Evolutionary conservation across 139 green algal genomes (phyloP), one percentile per base, ranked within the genome.

Genomic region (Asterochloris sp.): DNA sequence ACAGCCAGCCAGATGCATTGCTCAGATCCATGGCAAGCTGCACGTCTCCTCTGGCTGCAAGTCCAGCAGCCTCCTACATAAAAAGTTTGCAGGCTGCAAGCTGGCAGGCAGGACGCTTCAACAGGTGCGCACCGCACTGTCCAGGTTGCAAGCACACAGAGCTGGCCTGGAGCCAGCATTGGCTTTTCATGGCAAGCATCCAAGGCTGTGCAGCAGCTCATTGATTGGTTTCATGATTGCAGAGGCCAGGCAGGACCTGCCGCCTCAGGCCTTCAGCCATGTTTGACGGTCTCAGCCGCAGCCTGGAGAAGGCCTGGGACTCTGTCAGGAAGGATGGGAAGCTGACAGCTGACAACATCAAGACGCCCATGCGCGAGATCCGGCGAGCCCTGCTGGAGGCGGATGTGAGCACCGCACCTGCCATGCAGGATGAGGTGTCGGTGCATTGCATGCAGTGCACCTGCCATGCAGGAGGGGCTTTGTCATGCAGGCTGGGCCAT

Each of bases 271-370:
- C 74, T 0, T 62, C 84, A 27, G 94, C 92, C 78, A 95, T 97
- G 89, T 99, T 99, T 81, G 96, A 98, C 86, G 92, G 89, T 11
- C 89, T 99, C 16, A 95, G 83, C 74, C 69, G 73, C 10, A 86
- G 79, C 62, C 89, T 99, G 66, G 89, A 96, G 62, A 95, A 92
- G 73, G 95, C 94, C 13, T 95, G 90, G 90, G 91, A 97, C 85
- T 87, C 91, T 27, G 85, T 98, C 28, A 88, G 87, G 27, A 88
- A 92, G 47, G 92, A 95, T 82, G 93, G 90, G 75, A 92, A 95
- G 80, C 88, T 99, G 38, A 99, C 93, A 0, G 27, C 86, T 19
- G 97, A 99, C 69, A 99, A 99, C 86, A 95, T 99, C 68, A 99
- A 99, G 88, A 85, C 80, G 62, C 95, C 95, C 19, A 87, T 98